Percentiles rank a stretch among this genome's conserved stretches.
Conservation (phyloP, 1,284 basidiomycete species). For the Irpex rosettiformis region DNA sequence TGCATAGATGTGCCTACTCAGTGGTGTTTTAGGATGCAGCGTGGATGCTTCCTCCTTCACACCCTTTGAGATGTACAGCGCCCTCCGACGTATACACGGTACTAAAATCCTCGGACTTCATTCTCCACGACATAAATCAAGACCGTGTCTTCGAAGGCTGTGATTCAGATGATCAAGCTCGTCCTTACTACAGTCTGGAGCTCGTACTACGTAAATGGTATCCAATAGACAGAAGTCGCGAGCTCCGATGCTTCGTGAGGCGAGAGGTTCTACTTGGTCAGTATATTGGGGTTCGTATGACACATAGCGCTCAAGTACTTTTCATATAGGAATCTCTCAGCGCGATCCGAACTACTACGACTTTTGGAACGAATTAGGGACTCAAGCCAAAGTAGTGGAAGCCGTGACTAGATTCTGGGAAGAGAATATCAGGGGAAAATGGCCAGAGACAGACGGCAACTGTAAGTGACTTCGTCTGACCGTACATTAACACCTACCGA, state of each 20-base stretch:
- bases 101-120: conserved; percentile 91
- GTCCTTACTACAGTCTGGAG: conserved; percentile 61
- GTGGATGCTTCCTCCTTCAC: conserved; percentile 87
- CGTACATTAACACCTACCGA: not conserved
- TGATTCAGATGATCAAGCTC: conserved; percentile 13
- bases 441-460: conserved; percentile 50
- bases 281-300: conserved; percentile 19
- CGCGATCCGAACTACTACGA: conserved; percentile 92
- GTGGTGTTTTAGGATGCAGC: conserved; percentile 71
- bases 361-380: conserved; percentile 68
- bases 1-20: not conserved
- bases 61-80: conserved; percentile 81
- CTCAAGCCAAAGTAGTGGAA: conserved; percentile 49
- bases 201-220: conserved; percentile 95
- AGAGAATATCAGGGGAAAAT: conserved; percentile 56
- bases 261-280: conserved; percentile 66
- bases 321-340: conserved; percentile 71
- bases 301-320: not conserved
- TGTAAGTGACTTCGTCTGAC: conserved; percentile 48
- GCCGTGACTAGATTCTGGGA: conserved; percentile 68
- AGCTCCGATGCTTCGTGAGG: conserved; percentile 86
- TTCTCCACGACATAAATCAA: conserved; percentile 70
- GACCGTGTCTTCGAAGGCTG: conserved; percentile 65
- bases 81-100: conserved; percentile 91
- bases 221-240: conserved; percentile 77